Evolutionary conservation across 176 grass and related monocot species (phyloP).

Genomic region (Musa acuminata): DNA sequence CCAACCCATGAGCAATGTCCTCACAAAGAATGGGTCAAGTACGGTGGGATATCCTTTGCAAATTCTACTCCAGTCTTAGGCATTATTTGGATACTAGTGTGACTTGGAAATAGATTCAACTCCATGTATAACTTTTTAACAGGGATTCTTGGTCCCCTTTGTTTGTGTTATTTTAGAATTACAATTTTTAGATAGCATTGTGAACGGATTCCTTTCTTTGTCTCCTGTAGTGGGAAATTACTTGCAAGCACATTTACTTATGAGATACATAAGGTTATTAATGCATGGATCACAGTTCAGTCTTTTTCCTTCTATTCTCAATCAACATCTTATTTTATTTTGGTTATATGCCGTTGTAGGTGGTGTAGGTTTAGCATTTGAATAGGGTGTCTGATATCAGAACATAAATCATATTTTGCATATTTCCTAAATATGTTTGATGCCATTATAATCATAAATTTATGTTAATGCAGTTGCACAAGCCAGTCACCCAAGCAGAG

Average conservation of each 20-base stretch:
- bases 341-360: not conserved
- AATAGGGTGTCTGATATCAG: not conserved
- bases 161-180: not conserved
- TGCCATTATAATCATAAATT: slow-evolving; percentile 15
- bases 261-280: not conserved
- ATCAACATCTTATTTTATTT: not conserved
- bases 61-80: not conserved
- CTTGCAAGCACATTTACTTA: not conserved
- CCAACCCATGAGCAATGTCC: not conserved
- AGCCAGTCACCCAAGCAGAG: slow-evolving; percentile 55
- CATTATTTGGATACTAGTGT: not conserved
- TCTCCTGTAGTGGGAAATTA: not conserved
- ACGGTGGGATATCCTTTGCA: not conserved
- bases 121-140: not conserved
- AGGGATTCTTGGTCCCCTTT: not conserved
- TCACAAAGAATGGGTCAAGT: not conserved
- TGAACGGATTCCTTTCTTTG: not conserved
- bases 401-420: slow-evolving; percentile 1
- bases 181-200: not conserved
- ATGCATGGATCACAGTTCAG: not conserved
- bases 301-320: not conserved
- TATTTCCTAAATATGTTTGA: not conserved
- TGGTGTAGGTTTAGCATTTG: too few relatives aligned
- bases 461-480: slow-evolving; percentile 73
- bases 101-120: not conserved